Evolutionary conservation across 768 basidiomycete genomes (phyloP).

Genomic region (Tylopilus cervinicoccineus): DNA sequence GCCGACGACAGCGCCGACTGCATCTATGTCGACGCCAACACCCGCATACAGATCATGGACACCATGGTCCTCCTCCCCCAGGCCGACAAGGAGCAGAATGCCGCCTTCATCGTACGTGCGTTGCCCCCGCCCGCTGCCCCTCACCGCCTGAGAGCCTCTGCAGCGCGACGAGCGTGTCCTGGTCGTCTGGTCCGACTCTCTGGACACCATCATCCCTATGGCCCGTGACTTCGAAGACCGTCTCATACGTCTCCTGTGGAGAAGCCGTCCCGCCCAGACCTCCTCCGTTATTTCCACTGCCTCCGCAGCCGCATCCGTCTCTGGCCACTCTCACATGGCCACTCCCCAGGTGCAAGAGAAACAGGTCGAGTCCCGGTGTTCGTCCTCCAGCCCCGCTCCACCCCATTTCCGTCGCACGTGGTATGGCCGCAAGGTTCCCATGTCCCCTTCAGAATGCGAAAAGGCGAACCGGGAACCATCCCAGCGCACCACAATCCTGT

Average conservation of each 20-base stretch:
- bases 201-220: slow-evolving; percentile 64
- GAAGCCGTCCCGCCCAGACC: slow-evolving; percentile 29
- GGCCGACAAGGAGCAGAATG: slow-evolving; percentile 33
- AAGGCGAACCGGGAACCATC: slow-evolving; percentile 18
- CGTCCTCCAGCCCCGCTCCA: slow-evolving; percentile 24
- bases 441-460: slow-evolving; percentile 31
- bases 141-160: neutral
- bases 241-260: slow-evolving; percentile 56
- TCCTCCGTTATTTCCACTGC: slow-evolving; percentile 25
- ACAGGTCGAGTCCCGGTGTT: slow-evolving; percentile 8
- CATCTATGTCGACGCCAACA: slow-evolving; percentile 45
- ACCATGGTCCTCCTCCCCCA: slow-evolving; percentile 72
- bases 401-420: slow-evolving; percentile 46
- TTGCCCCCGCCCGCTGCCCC: neutral
- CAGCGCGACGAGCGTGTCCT: slow-evolving; percentile 82
- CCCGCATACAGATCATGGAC: slow-evolving; percentile 81
- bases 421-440: slow-evolving; percentile 53
- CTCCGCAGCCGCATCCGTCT: slow-evolving; percentile 32
- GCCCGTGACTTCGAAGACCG: slow-evolving; percentile 52
- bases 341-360: slow-evolving; percentile 17
- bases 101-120: slow-evolving; percentile 68
- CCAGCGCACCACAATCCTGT: slow-evolving; percentile 20
- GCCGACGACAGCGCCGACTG: slow-evolving; percentile 32
- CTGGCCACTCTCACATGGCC: slow-evolving; percentile 34
- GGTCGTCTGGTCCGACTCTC: slow-evolving; percentile 78